A percentile compares a stretch with the other conserved stretches of the same genome.
These are phyloP conservation scores for Ceratocystis diversiconidia DNA, from an alignment of 2,329 filamentous ascomycete genomes.

Conservation along the genomic window DNA sequence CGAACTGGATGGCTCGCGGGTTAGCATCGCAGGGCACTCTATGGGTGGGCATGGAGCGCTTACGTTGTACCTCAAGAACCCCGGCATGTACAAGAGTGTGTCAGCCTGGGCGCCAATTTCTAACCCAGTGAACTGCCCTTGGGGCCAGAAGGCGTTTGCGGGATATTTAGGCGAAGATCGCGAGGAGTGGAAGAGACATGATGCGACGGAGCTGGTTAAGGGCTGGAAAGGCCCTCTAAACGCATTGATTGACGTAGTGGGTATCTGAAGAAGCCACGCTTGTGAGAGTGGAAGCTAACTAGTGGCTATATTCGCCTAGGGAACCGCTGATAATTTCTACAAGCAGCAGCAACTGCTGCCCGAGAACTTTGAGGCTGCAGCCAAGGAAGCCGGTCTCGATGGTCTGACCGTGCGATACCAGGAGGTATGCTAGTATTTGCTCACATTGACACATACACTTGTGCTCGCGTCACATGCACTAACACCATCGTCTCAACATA, in stretches of 20 bases:
- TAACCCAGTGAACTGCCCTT: slow-evolving; percentile 74
- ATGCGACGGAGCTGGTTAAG: slow-evolving; percentile 80
- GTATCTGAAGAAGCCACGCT: slow-evolving; percentile 25
- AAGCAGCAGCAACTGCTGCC: slow-evolving; percentile 84
- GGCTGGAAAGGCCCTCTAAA: slow-evolving; percentile 57
- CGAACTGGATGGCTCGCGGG: slow-evolving; percentile 50
- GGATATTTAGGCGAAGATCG: slow-evolving; percentile 75
- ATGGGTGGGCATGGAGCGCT: slow-evolving; percentile 97
- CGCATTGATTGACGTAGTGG: slow-evolving; percentile 72
- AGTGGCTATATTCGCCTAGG: slow-evolving; percentile 32
- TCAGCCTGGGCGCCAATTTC: slow-evolving; percentile 82
- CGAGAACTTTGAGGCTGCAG: slow-evolving; percentile 77
- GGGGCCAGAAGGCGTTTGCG: slow-evolving; percentile 88
- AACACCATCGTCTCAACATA: slow-evolving; percentile 24
- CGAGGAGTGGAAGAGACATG: slow-evolving; percentile 72
- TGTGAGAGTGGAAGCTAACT: not conserved
- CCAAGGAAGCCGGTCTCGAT: slow-evolving; percentile 57
- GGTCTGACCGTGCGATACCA: slow-evolving; percentile 73
- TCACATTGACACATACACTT: not conserved
- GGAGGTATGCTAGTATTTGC: slow-evolving; percentile 33
- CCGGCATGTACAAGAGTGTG: slow-evolving; percentile 75
- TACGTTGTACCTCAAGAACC: slow-evolving; percentile 83
- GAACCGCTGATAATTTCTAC: slow-evolving; percentile 92
- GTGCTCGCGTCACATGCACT: not conserved
- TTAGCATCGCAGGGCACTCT: slow-evolving; percentile 83